Evolutionary conservation across 2,329 filamentous ascomycete genomes (phyloP), one percentile per base, ranked within the genome.

Genomic region (Juglanconis oblonga): DNA sequence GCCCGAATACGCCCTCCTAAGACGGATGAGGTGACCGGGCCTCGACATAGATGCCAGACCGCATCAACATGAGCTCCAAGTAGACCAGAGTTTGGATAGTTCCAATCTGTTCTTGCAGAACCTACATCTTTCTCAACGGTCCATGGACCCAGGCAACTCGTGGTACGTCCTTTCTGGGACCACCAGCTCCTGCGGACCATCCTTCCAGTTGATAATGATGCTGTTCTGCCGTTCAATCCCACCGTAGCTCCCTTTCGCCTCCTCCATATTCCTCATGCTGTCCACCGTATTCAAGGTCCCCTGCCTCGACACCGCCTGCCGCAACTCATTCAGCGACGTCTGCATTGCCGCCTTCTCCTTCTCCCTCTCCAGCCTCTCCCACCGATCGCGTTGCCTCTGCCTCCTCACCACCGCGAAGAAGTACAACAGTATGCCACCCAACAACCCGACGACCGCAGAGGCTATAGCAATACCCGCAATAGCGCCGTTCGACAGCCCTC

Each of bases 401-500:
- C 55, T 14, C 24, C 55, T 44, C n/a, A 57, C 55, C 55, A 51
- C 47, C 24, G 45, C 49, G 47, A 51, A 50, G 47, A 57, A 57
- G 29, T 57, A 57, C 4, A 57, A 10, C 14, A 57, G 55, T 29
- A 57, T 57, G 10, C 55, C 55, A 42, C 55, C 55, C 45, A 51
- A 8, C 35, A 57, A 45, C 55, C 55, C 55, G 29, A 57, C 55
- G 11, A 35, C 44, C 38, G 24, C 55, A 4, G 36, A 44, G 55
- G 45, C 29, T 29, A 57, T 45, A 45, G 49, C 55, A 29, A 57
- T 51, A 5, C 55, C 55, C n/a, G 55, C 50, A n/a, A 57, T 57
- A 6, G 55, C 47, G 33, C 45, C 55, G 13, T 33, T 36, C 24
- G 31, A 50, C 13, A 57, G 47, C 14, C 29, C 42, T 47, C 49